Evolutionary conservation across 768 basidiomycete species (phyloP).

Genomic region (Peribolospora kevripleyi): DNA sequence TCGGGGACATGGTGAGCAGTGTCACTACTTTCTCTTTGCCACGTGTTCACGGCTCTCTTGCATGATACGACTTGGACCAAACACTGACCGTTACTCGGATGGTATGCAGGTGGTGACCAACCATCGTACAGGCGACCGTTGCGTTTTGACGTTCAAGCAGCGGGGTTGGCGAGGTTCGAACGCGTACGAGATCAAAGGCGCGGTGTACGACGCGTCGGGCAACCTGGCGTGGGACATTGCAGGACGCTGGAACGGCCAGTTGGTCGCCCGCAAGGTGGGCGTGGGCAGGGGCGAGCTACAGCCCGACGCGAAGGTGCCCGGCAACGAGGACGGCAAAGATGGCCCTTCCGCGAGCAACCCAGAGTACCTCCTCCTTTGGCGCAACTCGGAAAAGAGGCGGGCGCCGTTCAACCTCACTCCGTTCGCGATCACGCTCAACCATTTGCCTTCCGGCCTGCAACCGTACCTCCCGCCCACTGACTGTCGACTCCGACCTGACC

Average conservation of each 20-base stretch:
- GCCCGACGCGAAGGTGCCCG: constrained; percentile 40
- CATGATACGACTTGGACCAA: not conserved
- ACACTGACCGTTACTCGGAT: not conserved
- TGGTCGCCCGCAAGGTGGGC: constrained; percentile 56
- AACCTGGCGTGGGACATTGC: constrained; percentile 63
- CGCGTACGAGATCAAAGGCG: constrained; percentile 75
- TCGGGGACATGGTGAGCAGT: constrained; percentile 79
- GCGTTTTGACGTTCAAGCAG: constrained; percentile 81
- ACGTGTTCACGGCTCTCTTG: not conserved
- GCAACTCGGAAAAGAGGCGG: constrained; percentile 58
- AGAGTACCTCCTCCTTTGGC: constrained; percentile 71
- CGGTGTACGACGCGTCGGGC: constrained; percentile 42
- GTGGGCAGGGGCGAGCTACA: constrained; percentile 34
- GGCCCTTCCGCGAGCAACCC: constrained; percentile 27
- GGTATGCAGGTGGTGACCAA: constrained; percentile 40
- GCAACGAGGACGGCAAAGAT: constrained; percentile 13
- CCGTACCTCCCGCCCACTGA: constrained; percentile 69
- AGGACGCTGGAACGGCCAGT: constrained; percentile 83
- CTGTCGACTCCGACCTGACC: constrained; percentile 75
- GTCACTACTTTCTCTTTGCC: not conserved
- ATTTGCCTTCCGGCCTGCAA: constrained; percentile 46
- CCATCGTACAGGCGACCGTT: constrained; percentile 68
- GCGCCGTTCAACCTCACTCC: constrained; percentile 86
- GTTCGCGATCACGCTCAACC: constrained; percentile 75
- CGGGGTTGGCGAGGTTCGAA: constrained; percentile 81